phyloP scores from a whole-genome alignment of 768 basidiomycete genomes.

The Hydnum rufescens region DNA sequence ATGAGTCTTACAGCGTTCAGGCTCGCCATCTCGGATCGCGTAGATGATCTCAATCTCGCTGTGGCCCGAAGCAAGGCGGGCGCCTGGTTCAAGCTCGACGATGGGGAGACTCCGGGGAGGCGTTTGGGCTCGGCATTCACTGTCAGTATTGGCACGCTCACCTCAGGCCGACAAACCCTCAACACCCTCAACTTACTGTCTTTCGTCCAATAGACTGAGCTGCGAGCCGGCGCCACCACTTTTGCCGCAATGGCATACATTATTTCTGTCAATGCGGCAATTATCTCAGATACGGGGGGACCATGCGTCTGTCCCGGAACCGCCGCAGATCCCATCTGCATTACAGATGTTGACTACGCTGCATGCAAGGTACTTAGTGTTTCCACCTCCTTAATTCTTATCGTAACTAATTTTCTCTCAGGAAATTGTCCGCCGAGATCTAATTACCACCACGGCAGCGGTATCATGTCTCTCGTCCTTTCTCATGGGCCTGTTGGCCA shows the following conservation, averaged over 20 bases:
- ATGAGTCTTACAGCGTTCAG: no score
- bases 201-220: conserved; percentile 12
- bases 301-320: conserved; percentile 47
- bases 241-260: conserved; percentile 40
- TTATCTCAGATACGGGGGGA: conserved; percentile 57
- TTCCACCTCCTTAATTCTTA: conserved; percentile 15
- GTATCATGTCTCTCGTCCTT: conserved; percentile 54
- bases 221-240: conserved; percentile 15
- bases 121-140: conserved; percentile 41
- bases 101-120: conserved; percentile 42
- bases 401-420: neutral
- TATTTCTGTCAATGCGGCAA: conserved; percentile 71
- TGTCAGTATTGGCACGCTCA: neutral
- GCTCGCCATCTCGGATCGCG: no score
- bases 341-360: conserved; percentile 14
- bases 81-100: conserved; percentile 54
- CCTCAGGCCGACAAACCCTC: neutral
- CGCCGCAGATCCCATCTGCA: conserved; percentile 28
- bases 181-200: neutral
- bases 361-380: conserved; percentile 32
- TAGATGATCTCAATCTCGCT: conserved; percentile 23
- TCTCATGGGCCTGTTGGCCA: conserved; percentile 69
- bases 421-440: conserved; percentile 34
- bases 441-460: conserved; percentile 68
- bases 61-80: conserved; percentile 29